Evolutionary conservation across 2,329 filamentous ascomycete genomes (phyloP).

Genomic region (Hypoxylon sp.): DNA sequence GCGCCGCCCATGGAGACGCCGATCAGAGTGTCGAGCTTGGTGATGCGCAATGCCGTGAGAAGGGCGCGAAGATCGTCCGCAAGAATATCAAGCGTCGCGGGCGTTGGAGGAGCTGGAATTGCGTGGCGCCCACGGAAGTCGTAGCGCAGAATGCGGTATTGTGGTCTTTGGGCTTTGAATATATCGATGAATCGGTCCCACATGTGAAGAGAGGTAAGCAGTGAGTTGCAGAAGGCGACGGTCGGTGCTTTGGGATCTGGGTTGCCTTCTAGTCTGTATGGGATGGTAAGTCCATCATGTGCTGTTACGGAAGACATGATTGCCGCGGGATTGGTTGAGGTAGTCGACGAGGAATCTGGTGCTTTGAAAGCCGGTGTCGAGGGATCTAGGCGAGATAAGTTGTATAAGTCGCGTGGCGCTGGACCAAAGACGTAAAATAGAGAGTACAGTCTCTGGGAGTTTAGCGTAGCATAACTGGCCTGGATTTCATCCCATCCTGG

Average conservation of each 20-base stretch:
- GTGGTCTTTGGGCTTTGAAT: conserved; percentile 66
- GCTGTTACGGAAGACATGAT: conserved; percentile 75
- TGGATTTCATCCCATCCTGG: conserved; percentile 68
- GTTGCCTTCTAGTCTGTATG: conserved; percentile 80
- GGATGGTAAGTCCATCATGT: conserved; percentile 71
- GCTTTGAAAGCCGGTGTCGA: conserved; percentile 60
- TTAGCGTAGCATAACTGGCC: conserved; percentile 64
- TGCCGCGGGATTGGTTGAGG: conserved; percentile 65
- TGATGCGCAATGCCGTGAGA: conserved; percentile 74
- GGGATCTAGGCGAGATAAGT: conserved; percentile 60
- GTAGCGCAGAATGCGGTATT: conserved; percentile 79
- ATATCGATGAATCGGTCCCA: conserved; percentile 77
- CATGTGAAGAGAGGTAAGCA: conserved; percentile 80
- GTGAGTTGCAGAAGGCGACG: conserved; percentile 80
- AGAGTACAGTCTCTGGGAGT: conserved; percentile 68
- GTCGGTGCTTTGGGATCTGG: conserved; percentile 71
- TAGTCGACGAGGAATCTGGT: conserved; percentile 63
- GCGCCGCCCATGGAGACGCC: conserved; percentile 86
- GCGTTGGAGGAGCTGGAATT: conserved; percentile 56
- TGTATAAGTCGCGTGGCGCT: conserved; percentile 72
- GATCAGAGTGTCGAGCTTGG: conserved; percentile 70
- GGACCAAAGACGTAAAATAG: conserved; percentile 84
- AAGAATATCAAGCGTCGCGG: conserved; percentile 70
- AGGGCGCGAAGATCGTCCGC: conserved; percentile 72
- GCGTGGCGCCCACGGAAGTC: conserved; percentile 74